Percentiles rank a stretch among this genome's conserved stretches.
Conservation (phyloP, 2,329 filamentous ascomycete species). For the Ophiognomonia clavigignenti-juglandacearum region DNA sequence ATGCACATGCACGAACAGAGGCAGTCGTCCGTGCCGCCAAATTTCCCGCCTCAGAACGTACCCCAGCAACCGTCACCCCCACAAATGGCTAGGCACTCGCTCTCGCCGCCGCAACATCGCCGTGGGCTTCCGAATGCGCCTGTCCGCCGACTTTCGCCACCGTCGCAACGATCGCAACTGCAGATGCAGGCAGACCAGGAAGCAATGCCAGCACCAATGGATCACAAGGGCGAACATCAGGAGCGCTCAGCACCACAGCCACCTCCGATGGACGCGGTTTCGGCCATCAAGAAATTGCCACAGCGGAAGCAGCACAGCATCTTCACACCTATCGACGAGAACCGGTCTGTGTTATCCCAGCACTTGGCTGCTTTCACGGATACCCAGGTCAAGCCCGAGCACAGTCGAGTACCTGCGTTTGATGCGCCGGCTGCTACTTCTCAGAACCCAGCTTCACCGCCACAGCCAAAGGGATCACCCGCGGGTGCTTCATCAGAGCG, state of each 20-base stretch:
- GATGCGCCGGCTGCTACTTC: slow-evolving; percentile 54
- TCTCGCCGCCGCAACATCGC: slow-evolving; percentile 55
- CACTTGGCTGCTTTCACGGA: slow-evolving; percentile 69
- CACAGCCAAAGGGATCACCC: slow-evolving; percentile 45
- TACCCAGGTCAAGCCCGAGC: slow-evolving; percentile 26
- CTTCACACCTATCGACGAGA: slow-evolving; percentile 95
- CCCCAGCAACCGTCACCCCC: slow-evolving; percentile 50
- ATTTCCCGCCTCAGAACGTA: slow-evolving; percentile 53
- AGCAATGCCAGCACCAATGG: slow-evolving; percentile 45
- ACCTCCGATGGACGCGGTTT: slow-evolving; percentile 45
- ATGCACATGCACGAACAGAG: slow-evolving; percentile 39
- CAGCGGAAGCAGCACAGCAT: slow-evolving; percentile 86
- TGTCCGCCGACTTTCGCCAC: slow-evolving; percentile 46
- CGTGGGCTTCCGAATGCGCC: slow-evolving; percentile 43
- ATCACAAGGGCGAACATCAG: slow-evolving; percentile 38
- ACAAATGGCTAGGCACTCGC: slow-evolving; percentile 45
- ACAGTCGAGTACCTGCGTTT: slow-evolving; percentile 57
- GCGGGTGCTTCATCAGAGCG: slow-evolving; percentile 44
- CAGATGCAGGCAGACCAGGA: slow-evolving; percentile 39
- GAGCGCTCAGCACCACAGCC: slow-evolving; percentile 36
- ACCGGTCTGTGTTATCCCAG: slow-evolving; percentile 79
- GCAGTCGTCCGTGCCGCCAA: slow-evolving; percentile 66
- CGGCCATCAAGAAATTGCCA: slow-evolving; percentile 57
- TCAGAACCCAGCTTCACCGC: slow-evolving; percentile 51
- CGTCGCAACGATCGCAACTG: slow-evolving; percentile 42